Evolutionary conservation across 176 grass and related monocot genomes (phyloP).

Genomic region (Zea luxurians): DNA sequence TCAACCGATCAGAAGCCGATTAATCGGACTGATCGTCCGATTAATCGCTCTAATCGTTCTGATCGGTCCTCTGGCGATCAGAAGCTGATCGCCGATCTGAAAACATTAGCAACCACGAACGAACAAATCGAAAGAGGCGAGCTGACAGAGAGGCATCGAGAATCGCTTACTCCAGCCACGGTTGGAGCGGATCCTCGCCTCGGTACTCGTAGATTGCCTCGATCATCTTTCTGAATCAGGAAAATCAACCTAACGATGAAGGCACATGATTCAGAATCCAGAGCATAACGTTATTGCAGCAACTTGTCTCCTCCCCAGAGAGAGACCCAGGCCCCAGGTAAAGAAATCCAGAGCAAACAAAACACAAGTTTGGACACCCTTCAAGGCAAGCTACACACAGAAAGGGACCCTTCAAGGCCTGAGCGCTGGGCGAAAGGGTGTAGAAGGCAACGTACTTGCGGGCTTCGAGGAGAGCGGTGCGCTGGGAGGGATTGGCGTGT

Average conservation of each 20-base stretch:
- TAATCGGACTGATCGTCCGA: too few relatives aligned
- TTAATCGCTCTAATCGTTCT: too few relatives aligned
- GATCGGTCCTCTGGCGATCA: too few relatives aligned
- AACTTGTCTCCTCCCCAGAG: neutral
- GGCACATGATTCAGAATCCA: neutral
- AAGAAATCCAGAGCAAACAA: constrained; percentile 13
- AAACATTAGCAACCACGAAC: neutral
- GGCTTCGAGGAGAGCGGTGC: constrained; percentile 53
- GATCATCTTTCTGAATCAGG: constrained; percentile 67
- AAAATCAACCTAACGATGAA: constrained; percentile 1
- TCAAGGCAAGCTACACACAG: too few relatives aligned
- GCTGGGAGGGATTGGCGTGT: constrained; percentile 47
- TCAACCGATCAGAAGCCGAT: too few relatives aligned
- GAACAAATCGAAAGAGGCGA: neutral
- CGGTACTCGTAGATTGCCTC: constrained; percentile 76
- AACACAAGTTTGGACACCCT: neutral
- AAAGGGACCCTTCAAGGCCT: too few relatives aligned
- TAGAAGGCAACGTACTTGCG: constrained; percentile 41
- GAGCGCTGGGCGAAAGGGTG: neutral
- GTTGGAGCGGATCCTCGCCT: constrained; percentile 83
- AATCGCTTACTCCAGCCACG: constrained; percentile 81
- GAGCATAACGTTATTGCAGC: neutral
- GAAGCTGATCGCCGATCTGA: too few relatives aligned
- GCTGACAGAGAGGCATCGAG: neutral
- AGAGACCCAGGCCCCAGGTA: neutral